Base-by-base conservation (phyloP, 805 yeast species). In the Zygosaccharomyces lentus region DNA sequence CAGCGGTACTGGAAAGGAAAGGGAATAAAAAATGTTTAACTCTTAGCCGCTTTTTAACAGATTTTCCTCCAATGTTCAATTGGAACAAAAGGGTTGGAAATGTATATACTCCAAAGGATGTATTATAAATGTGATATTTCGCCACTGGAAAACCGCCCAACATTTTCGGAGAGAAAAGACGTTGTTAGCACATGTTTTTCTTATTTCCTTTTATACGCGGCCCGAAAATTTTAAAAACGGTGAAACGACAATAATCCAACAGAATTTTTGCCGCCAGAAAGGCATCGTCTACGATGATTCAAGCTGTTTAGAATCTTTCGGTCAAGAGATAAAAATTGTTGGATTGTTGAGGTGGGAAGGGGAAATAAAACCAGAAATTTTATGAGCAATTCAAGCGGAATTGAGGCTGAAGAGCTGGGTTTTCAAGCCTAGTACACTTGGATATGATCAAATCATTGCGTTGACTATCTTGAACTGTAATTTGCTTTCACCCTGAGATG, bases 121-220 rank as follows among this genome's bases (percentile, higher is more conserved):
- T 27, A 13, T 29, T 29, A 29, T 29, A 29, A 29, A 29, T 15
- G 32, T 29, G 16, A 29, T 38, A 13, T 27, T 38, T 38, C 41
- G 41, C 41, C 41, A 38, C 41, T 27, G 13, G 27, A 26, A 37
- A 38, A 38, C 41, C 41, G 41, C 41, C 41, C 41, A 38, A 38
- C 41, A 27, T 23, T 38, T 25, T 16, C 5, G 21, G n/a, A 17
- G 23, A 24, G 34, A 27, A 21, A 26, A 27, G 21, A 12, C 41
- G 41, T 38, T 38, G 41, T 12, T 38, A 9, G 41, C 41, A 38
- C 41, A 38, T 38, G 41, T 23, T 38, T 35, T 27, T 27, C 34
- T 13, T 4, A 31, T 38, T 38, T 27, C 41, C 34, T 38, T 38
- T 38, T 38, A 38, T 38, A 38, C 34, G 31, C 41, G 41, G 41